These are phyloP conservation scores for Adansonia gregorii DNA, from an alignment of 441 rosid genomes.

Conservation along the genomic window DNA sequence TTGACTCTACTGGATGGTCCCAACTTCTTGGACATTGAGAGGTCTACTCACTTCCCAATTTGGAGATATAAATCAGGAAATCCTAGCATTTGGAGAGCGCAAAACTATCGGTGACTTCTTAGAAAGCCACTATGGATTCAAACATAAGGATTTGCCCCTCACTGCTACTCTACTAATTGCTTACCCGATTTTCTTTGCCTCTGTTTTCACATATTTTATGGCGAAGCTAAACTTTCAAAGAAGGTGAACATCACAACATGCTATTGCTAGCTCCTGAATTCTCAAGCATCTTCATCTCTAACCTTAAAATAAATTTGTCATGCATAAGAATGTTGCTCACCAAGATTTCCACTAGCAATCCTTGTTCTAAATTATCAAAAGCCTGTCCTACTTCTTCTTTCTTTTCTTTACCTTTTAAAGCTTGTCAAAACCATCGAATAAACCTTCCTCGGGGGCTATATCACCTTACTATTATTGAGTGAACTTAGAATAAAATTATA, in stretches of 20 bases:
- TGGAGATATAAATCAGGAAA: conserved; percentile 39
- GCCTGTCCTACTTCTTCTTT: no score
- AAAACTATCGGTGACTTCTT: conserved; percentile 34
- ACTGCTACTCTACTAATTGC: conserved; percentile 32
- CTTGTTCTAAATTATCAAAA: no score
- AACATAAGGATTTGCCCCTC: conserved; percentile 30
- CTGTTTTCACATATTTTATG: conserved; percentile 30
- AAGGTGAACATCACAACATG: conserved; percentile 18
- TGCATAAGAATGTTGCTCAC: neutral
- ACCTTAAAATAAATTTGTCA: neutral
- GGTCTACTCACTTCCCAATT: conserved; percentile 45
- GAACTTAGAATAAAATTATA: neutral
- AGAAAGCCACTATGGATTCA: conserved; percentile 34
- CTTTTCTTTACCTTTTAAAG: no score
- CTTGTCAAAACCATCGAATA: neutral
- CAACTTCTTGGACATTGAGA: conserved; percentile 43
- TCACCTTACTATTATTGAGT: neutral
- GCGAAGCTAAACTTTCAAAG: conserved; percentile 46
- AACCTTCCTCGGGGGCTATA: neutral
- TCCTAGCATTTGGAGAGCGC: conserved; percentile 37
- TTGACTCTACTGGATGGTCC: conserved; percentile 48
- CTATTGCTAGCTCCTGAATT: neutral
- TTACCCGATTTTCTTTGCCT: conserved; percentile 38
- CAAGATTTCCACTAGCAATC: neutral
- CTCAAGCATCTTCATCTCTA: neutral